These are phyloP conservation scores for Trichoderma brevicompactum DNA, from an alignment of 2,329 filamentous ascomycete species.

Conservation along the genomic window DNA sequence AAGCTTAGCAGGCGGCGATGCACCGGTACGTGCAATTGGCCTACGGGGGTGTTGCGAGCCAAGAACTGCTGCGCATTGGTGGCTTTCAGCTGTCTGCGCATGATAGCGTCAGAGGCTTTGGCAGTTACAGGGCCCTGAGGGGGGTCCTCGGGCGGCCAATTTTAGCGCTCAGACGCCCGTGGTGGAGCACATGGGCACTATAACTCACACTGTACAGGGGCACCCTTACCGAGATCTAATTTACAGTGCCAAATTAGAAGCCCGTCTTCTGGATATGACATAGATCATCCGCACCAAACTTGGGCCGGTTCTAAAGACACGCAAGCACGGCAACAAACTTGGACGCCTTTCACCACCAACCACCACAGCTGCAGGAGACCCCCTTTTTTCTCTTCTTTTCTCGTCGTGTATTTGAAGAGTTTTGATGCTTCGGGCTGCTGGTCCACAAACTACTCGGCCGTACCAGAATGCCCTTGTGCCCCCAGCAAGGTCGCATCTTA, in stretches of 20 bases:
- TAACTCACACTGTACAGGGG: constrained; percentile 25
- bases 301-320: constrained; percentile 27
- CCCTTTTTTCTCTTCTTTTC: not conserved
- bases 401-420: not conserved
- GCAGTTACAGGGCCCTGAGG: not conserved
- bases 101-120: not conserved
- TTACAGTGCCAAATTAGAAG: constrained; percentile 26
- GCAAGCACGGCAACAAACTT: constrained; percentile 24
- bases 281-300: constrained; percentile 27
- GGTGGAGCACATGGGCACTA: not conserved
- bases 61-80: constrained; percentile 6
- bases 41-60: not conserved
- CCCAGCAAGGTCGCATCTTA: not conserved
- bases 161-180: constrained; percentile 21
- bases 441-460: not conserved
- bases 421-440: not conserved
- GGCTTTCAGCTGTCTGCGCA: not conserved
- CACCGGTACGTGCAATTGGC: constrained; percentile 7
- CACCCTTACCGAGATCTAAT: constrained; percentile 3
- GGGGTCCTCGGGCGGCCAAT: not conserved
- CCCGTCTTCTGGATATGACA: constrained; percentile 25
- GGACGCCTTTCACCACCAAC: constrained; percentile 1
- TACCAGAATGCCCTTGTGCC: constrained; percentile 18
- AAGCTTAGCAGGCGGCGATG: constrained; percentile 25
- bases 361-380: constrained; percentile 2